Evolutionary conservation across 768 basidiomycete species (phyloP).

Genomic region (Tephrocybe sp.): DNA sequence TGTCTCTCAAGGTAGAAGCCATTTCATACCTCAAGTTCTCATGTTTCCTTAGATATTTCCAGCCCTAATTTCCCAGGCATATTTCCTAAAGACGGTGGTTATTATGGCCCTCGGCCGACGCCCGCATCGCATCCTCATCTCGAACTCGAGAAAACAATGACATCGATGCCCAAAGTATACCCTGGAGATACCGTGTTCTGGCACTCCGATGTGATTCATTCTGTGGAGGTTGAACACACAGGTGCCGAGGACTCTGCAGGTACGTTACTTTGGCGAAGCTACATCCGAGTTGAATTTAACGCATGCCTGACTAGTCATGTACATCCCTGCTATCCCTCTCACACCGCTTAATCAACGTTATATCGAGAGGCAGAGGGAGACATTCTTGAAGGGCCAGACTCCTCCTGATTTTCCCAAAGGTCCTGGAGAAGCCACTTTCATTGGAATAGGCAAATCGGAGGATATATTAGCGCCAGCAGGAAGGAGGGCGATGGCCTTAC

Average conservation of each 20-base stretch:
- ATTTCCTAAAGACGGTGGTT: constrained; percentile 35
- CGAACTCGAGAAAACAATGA: constrained; percentile 62
- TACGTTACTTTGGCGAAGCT: constrained; percentile 20
- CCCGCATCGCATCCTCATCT: constrained; percentile 67
- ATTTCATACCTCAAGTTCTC: not conserved
- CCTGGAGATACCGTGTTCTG: constrained; percentile 83
- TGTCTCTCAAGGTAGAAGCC: not conserved
- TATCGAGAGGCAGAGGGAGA: constrained; percentile 58
- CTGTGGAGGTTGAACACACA: constrained; percentile 51
- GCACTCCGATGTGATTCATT: constrained; percentile 61
- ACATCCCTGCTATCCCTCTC: constrained; percentile 71
- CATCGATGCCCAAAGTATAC: constrained; percentile 65
- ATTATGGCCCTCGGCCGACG: constrained; percentile 47
- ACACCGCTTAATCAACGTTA: constrained; percentile 65
- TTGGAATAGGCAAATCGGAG: constrained; percentile 33
- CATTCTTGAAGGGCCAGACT: constrained; percentile 58
- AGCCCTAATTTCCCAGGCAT: constrained; percentile 57
- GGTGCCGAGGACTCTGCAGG: constrained; percentile 59
- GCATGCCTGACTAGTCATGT: constrained; percentile 66
- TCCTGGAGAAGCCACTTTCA: constrained; percentile 32
- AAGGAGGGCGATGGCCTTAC: constrained; percentile 41
- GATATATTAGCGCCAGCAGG: constrained; percentile 38
- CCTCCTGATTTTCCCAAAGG: constrained; percentile 73
- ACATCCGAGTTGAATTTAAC: constrained; percentile 4
- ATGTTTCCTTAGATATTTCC: constrained; percentile 37